Conservation (phyloP, 495 filamentous ascomycete genomes). For the Glutinoglossum americanum region DNA sequence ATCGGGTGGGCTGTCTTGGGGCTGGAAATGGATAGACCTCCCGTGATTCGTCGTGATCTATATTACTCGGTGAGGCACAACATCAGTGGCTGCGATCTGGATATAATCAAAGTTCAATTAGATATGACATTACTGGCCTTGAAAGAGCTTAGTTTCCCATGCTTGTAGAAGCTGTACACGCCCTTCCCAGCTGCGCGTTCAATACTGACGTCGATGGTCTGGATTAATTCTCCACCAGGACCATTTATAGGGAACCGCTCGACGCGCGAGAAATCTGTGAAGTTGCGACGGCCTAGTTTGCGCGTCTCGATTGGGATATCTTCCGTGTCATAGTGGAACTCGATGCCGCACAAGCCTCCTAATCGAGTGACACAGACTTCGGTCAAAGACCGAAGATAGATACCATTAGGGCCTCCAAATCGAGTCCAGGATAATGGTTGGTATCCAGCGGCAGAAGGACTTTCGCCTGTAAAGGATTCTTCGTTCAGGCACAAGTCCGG, state of each 20-base stretch:
- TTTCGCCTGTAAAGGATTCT: slow-evolving; percentile 6
- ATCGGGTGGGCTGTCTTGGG: neutral
- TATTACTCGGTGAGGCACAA: neutral
- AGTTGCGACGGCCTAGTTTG: slow-evolving; percentile 8
- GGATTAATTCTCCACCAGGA: slow-evolving; percentile 9
- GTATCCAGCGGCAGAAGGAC: slow-evolving; percentile 4
- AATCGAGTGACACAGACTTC: slow-evolving; percentile 6
- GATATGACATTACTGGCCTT: slow-evolving; percentile 5
- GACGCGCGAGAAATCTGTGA: slow-evolving; percentile 5
- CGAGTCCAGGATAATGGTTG: slow-evolving; percentile 8
- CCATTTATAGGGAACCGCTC: slow-evolving; percentile 5
- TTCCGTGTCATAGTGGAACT: slow-evolving; percentile 9
- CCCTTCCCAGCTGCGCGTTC: slow-evolving; percentile 1
- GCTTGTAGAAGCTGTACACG: slow-evolving; percentile 6
- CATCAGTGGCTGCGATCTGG: neutral
- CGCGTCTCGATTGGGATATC: slow-evolving; percentile 4
- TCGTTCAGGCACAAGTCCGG: slow-evolving; percentile 6
- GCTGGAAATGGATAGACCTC: neutral
- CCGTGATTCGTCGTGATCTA: neutral
- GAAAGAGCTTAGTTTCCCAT: slow-evolving; percentile 7
- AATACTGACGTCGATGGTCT: slow-evolving; percentile 7
- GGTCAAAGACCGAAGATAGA: slow-evolving; percentile 9
- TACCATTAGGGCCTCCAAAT: slow-evolving; percentile 10
- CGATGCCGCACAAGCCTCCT: slow-evolving; percentile 6
- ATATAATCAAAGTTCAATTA: neutral